phyloP scores from a whole-genome alignment of 352 stramenopile species.

The Pythium rhizo-oryzae region DNA sequence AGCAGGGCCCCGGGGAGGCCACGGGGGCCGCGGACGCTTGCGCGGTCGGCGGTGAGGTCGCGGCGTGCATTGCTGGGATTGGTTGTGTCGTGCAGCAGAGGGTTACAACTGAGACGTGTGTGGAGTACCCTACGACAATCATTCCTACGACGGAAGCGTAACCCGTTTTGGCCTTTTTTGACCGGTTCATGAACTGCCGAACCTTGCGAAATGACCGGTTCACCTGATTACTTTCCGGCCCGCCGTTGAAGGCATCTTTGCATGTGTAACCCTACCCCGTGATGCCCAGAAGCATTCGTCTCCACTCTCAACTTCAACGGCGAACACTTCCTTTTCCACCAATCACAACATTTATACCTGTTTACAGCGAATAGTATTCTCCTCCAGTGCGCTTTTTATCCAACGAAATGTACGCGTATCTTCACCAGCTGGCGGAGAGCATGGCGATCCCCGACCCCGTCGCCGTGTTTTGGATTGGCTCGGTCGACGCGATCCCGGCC shows the following conservation, averaged over 20 bases:
- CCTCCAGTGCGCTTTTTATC: neutral
- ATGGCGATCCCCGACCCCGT: conserved; percentile 15
- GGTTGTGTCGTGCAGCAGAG: neutral
- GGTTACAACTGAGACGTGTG: neutral
- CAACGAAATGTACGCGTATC: neutral
- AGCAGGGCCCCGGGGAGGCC: conserved; percentile 8
- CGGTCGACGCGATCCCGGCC: neutral
- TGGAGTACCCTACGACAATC: neutral
- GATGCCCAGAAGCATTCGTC: conserved; percentile 8
- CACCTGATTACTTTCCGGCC: neutral
- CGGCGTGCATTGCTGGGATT: neutral
- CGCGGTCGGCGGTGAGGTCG: neutral
- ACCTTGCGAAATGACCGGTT: neutral
- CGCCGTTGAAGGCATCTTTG: neutral
- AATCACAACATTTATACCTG: neutral
- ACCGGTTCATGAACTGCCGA: neutral
- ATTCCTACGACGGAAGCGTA: no score
- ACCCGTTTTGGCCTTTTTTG: conserved; percentile 1
- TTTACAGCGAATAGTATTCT: conserved; percentile 12
- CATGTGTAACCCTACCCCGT: neutral
- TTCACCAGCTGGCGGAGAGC: neutral
- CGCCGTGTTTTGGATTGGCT: conserved; percentile 10
- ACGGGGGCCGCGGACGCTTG: no score
- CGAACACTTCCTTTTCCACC: conserved; percentile 9
- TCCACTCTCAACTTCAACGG: conserved; percentile 26